A percentile compares a stretch with the other conserved stretches of the same genome.
These are phyloP conservation scores for Solanum sitiens DNA, from an alignment of 257 asterid species.

Conservation along the genomic window DNA sequence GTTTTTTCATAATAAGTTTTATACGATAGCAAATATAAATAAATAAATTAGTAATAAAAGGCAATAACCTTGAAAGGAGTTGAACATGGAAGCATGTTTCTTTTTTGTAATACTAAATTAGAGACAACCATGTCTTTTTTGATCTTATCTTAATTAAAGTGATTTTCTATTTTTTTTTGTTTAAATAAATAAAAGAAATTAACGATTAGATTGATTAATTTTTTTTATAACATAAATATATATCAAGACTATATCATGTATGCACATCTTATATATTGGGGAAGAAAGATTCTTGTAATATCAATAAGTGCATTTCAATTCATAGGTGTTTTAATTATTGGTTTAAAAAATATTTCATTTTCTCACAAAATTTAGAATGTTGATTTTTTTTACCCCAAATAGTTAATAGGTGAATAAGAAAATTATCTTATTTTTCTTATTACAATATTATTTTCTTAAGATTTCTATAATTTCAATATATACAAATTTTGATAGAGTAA, in stretches of 20 bases:
- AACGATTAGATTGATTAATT: neutral
- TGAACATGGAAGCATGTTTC: slow-evolving; percentile 11
- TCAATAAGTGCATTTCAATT: neutral
- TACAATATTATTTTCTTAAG: too few relatives aligned
- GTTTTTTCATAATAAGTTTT: neutral
- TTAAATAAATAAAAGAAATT: neutral
- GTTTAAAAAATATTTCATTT: neutral
- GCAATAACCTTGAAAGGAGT: neutral
- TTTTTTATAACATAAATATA: neutral
- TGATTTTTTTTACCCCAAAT: neutral
- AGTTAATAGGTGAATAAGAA: neutral
- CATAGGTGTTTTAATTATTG: neutral
- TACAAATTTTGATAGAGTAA: too few relatives aligned
- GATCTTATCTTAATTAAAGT: neutral
- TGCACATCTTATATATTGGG: neutral
- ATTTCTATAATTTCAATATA: too few relatives aligned
- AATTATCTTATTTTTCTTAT: neutral
- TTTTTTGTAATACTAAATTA: neutral
- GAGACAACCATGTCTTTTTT: neutral
- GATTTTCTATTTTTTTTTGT: neutral
- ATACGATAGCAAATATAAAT: neutral
- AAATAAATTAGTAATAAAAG: neutral
- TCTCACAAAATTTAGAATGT: neutral
- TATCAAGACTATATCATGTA: neutral
- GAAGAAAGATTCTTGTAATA: neutral